Percentiles rank a stretch among this genome's conserved stretches.
These are phyloP conservation scores for Talaromyces albobiverticillius DNA, from an alignment of 2,329 filamentous ascomycete species.

Conservation along the genomic window DNA sequence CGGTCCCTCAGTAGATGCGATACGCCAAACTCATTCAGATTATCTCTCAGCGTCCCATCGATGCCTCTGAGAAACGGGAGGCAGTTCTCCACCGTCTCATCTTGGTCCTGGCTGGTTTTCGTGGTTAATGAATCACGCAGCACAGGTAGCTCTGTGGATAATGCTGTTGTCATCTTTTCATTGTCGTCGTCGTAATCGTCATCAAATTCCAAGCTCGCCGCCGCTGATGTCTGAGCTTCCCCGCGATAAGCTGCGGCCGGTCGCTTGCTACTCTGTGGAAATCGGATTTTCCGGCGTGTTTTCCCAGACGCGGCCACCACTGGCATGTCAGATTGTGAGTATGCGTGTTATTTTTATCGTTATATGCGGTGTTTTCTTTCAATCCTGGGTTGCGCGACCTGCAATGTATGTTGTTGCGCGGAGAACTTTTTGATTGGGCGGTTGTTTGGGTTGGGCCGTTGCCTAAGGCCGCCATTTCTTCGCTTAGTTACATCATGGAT, in stretches of 20 bases:
- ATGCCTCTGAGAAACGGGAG: constrained; percentile 62
- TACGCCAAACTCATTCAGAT: constrained; percentile 69
- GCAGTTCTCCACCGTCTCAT: constrained; percentile 65
- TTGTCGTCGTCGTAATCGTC: background rate
- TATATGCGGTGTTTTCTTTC: background rate
- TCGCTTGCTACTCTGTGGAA: constrained; percentile 29
- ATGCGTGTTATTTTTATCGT: background rate
- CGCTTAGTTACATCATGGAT: background rate
- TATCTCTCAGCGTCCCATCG: constrained; percentile 47
- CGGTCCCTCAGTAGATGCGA: constrained; percentile 66
- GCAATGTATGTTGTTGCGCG: constrained; percentile 2
- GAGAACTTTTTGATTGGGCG: constrained; percentile 13
- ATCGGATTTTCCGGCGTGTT: constrained; percentile 39
- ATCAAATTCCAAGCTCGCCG: background rate
- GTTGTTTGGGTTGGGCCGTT: background rate
- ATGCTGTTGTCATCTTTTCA: constrained; percentile 23
- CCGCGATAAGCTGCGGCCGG: constrained; percentile 17
- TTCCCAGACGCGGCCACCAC: constrained; percentile 30
- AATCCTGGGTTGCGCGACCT: background rate
- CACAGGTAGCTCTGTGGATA: constrained; percentile 50
- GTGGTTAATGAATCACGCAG: constrained; percentile 67
- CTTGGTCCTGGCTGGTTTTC: constrained; percentile 65
- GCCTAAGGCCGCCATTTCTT: background rate
- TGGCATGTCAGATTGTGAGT: constrained; percentile 25
- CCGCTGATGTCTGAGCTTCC: constrained; percentile 12